phyloP scores from a whole-genome alignment of 2,329 filamentous ascomycete species.

The Sclerotinia subarctica region DNA sequence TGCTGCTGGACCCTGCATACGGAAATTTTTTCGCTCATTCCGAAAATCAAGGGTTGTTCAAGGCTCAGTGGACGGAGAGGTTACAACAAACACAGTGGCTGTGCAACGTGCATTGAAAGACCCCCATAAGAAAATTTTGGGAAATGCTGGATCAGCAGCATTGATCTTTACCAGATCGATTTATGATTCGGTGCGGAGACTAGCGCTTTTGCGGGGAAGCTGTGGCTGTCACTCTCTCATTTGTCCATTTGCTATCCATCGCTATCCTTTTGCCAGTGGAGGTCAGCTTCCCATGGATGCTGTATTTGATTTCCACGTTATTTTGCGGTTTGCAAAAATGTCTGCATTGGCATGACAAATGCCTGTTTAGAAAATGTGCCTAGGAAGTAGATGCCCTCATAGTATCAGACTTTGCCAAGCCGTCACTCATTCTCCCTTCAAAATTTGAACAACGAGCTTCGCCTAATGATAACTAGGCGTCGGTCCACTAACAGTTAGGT shows the following conservation, averaged over 20 bases:
- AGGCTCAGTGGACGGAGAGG: neutral
- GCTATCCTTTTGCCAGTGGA: neutral
- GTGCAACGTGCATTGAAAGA: slow-evolving; percentile 3
- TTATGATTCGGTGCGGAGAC: neutral
- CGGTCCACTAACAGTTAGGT: neutral
- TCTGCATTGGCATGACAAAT: slow-evolving; percentile 5
- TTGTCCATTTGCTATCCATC: neutral
- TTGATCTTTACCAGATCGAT: neutral
- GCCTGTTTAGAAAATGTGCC: neutral
- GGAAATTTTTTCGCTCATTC: slow-evolving; percentile 5
- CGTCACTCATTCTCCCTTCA: neutral
- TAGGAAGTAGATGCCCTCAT: neutral
- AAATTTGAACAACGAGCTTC: neutral
- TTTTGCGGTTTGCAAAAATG: neutral
- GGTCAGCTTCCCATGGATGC: slow-evolving; percentile 4
- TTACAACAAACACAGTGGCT: slow-evolving; percentile 9
- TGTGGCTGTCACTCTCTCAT: slow-evolving; percentile 1
- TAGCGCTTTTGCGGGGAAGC: neutral
- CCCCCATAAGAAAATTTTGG: neutral
- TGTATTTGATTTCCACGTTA: neutral
- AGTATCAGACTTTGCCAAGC: neutral
- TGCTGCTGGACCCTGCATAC: slow-evolving; percentile 9
- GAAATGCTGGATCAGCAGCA: neutral
- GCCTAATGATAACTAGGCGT: neutral
- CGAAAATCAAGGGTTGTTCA: slow-evolving; percentile 3